Base-by-base conservation (phyloP, 176 grass and related monocot species). In the Raddia guianensis region DNA sequence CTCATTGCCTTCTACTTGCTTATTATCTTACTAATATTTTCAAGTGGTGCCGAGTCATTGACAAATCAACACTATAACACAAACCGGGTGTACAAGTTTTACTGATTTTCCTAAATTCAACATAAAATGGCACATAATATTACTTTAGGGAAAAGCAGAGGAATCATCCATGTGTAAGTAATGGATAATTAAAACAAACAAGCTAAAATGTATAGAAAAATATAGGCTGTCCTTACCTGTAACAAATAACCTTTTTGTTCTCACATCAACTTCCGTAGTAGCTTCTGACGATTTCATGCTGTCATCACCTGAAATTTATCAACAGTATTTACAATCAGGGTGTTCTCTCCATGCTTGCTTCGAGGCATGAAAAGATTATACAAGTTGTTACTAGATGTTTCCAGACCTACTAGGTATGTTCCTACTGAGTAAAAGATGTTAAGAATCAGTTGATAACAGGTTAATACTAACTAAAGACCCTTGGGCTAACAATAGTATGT, bases 221-320 rank as follows among this genome's bases (percentile, higher is more conserved):
- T 54, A 60, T 15, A 59, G 14, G 40, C 9, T 49, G 45, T 42
- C 60, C 8, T 66, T 83, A 97, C 95, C 92, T 71, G 92, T 98
- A 62, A 98, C 90, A 83, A 98, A 98, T 64, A 98, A 88, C 78
- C 95, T 89, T 92, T 94, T 98, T 46, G 90, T 94, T 87, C 88
- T 98, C 33, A 94, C 72, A 72, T 85, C 71, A 10, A 81, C 19
- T 8, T 16, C 18, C 37, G 68, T 50, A 83, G 74, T 86, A 85
- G 72, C 70, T 83, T 92, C 83, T 74, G 83, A 92, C 20, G 80
- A 89, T 69, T 81, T 89, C 70, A 57, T 53, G 60, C 32, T 76
- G 75, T 80, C 71, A 69, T 80, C 27, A 83, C 80, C 95, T 98
- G 76, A 73, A 73, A 90, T 84, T 16, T 7, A 62, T 66, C 54